Base-by-base conservation (phyloP, 495 filamentous ascomycete species). In the Penicillium ochrochloron region DNA sequence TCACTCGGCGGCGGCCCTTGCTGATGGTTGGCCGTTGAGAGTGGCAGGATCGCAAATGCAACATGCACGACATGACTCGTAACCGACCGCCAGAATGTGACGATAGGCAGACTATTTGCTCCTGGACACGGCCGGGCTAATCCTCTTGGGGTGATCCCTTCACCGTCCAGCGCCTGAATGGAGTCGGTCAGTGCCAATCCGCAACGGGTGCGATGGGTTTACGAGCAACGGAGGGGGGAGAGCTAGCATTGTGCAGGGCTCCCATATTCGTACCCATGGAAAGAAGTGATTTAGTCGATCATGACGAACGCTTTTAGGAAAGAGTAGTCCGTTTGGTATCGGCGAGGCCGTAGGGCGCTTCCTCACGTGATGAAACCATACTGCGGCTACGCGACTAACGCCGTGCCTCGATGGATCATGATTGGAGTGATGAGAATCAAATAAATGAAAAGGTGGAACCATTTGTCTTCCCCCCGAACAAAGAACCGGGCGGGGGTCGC, bases 341-440 rank as follows among this genome's bases (percentile, higher is more conserved):
- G 23, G 31, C 31, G 39, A 48, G 37, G n/a, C 53, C 34, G 61
- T 21, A 34, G 3, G 51, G 53, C 21, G 48, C 21, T 57, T 27
- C 6, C 34, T 64, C 70, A 73, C 71, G 66, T 73, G 71, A 73
- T 34, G 19, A 37, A 6, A 46, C 17, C 2, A 1, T 3, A 12
- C 71, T 73, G 71, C 71, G 69, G 71, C 71, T 70, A 70, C 62
- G 68, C 68, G 68, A 70, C 62, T 68, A 66, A 69, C 54, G 60
- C 59, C 64, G 44, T n/a, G 33, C 1, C 41, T 51, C 9, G 17
- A 60, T 12, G 25, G 11, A 3, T 52, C 7, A 12, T 52, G 64
- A 70, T 72, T 72, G 66, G 69, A 50, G 33, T 31, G 46, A 52
- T 8, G 48, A 31, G 31, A 56, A n/a, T 56, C 25, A n/a, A 27